Conservation (phyloP, 192 early-diverging fungal species). For the Podila verticillata region DNA sequence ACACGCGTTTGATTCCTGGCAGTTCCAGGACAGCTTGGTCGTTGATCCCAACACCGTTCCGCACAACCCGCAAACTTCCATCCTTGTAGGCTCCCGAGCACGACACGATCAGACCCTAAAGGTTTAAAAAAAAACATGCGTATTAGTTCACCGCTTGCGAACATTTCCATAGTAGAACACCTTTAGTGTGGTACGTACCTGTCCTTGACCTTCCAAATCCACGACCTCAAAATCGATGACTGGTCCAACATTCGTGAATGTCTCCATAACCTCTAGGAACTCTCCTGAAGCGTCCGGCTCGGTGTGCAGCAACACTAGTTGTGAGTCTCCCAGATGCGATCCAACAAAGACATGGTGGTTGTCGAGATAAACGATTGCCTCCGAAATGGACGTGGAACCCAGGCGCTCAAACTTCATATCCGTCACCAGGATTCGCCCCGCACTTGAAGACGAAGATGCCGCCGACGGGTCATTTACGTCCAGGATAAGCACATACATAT, state of each 20-base stretch:
- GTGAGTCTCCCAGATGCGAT: conserved; percentile 87
- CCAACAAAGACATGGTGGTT: conserved; percentile 83
- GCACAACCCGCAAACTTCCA: conserved; percentile 82
- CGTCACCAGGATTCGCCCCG: conserved; percentile 8
- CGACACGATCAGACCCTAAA: conserved; percentile 81
- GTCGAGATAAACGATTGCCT: conserved; percentile 74
- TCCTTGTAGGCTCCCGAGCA: conserved; percentile 82
- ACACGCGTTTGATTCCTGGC: conserved; percentile 75
- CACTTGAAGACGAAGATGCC: background rate
- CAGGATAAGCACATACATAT: conserved; percentile 66
- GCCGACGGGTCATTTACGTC: conserved; percentile 35
- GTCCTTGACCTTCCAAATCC: conserved; percentile 75
- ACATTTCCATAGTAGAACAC: no score
- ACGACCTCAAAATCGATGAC: conserved; percentile 88
- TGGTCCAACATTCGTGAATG: conserved; percentile 82
- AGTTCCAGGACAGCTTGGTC: conserved; percentile 66
- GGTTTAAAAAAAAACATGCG: no score
- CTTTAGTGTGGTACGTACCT: conserved; percentile 21
- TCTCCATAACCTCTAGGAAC: conserved; percentile 68
- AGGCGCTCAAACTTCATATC: conserved; percentile 57
- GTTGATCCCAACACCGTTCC: conserved; percentile 91
- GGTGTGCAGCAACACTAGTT: conserved; percentile 70
- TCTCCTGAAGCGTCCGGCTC: conserved; percentile 56
- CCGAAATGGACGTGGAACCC: conserved; percentile 60
- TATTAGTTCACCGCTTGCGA: no score